Conservation (phyloP, 2,329 filamentous ascomycete species). For the Neofusicoccum sp. region DNA sequence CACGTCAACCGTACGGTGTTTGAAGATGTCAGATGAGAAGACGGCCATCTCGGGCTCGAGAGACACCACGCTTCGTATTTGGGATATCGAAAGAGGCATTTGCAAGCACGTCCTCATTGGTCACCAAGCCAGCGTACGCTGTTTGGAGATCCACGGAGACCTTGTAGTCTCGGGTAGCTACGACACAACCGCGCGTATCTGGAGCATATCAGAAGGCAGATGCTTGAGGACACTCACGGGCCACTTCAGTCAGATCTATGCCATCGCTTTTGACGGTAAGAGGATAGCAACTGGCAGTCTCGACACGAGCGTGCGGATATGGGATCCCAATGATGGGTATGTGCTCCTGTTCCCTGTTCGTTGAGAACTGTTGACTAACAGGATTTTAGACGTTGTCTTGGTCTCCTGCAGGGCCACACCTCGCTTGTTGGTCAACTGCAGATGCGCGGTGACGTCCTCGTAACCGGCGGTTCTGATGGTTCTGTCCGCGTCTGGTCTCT, state of each 20-base stretch:
- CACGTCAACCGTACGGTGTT: conserved; percentile 92
- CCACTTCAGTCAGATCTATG: conserved; percentile 98
- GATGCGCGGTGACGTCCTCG: conserved; percentile 90
- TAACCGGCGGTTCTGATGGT: conserved; percentile 94
- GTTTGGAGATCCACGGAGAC: conserved; percentile 93
- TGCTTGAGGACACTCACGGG: conserved; percentile 88
- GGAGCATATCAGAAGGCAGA: conserved; percentile 94
- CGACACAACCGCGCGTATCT: conserved; percentile 94
- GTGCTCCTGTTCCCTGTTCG: conserved; percentile 49
- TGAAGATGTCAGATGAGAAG: conserved; percentile 95
- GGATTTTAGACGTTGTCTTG: conserved; percentile 61
- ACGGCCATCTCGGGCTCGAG: conserved; percentile 96
- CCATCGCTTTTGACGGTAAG: conserved; percentile 93
- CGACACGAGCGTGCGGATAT: conserved; percentile 95
- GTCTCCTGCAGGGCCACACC: conserved; percentile 93
- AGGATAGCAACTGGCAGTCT: conserved; percentile 93
- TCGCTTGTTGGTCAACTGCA: conserved; percentile 95
- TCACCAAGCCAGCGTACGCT: conserved; percentile 93
- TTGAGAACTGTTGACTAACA: conserved; percentile 23
- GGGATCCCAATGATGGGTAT: conserved; percentile 80
- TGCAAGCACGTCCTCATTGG: conserved; percentile 92
- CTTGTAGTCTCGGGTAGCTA: conserved; percentile 98
- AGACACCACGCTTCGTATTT: conserved; percentile 91
- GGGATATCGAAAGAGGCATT: conserved; percentile 86
- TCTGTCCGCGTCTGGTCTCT: conserved; percentile 96